Conservation (phyloP, 257 asterid species). For the Leptodermis oblonga region DNA sequence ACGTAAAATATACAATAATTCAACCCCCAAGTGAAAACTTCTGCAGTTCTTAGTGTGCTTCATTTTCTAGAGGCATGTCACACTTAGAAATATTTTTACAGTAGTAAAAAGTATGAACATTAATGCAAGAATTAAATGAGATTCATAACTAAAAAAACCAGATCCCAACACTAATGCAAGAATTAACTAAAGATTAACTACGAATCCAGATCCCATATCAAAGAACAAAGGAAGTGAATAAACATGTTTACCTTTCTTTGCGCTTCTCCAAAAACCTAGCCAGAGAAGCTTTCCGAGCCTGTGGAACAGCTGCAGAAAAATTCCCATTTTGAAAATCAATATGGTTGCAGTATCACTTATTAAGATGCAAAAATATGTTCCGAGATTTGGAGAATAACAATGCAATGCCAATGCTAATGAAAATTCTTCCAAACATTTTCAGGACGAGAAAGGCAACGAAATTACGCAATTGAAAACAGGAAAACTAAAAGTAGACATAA, state of each 20-base stretch:
- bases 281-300: slow-evolving; percentile 72
- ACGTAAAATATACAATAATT: not conserved
- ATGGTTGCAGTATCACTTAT: not conserved
- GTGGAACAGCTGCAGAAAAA: slow-evolving; percentile 66
- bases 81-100: not conserved
- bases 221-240: not conserved
- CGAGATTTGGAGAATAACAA: not conserved
- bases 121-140: not conserved
- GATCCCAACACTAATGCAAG: not conserved
- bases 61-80: not conserved
- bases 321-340: not conserved
- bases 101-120: not conserved
- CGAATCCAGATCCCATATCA: not conserved
- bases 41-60: not conserved
- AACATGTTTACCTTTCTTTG: slow-evolving; percentile 58
- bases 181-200: not conserved
- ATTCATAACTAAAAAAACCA: not conserved
- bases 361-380: not conserved
- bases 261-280: slow-evolving; percentile 88
- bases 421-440: not conserved
- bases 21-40: not conserved
- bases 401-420: not conserved
- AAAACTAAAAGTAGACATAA: not conserved
- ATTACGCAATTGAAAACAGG: not conserved
- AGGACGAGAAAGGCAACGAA: not conserved